A percentile compares a stretch with the other conserved stretches of the same genome.
Evolutionary conservation across 2,329 filamentous ascomycete species (phyloP).

Genomic region (Sporothrix luriei): DNA sequence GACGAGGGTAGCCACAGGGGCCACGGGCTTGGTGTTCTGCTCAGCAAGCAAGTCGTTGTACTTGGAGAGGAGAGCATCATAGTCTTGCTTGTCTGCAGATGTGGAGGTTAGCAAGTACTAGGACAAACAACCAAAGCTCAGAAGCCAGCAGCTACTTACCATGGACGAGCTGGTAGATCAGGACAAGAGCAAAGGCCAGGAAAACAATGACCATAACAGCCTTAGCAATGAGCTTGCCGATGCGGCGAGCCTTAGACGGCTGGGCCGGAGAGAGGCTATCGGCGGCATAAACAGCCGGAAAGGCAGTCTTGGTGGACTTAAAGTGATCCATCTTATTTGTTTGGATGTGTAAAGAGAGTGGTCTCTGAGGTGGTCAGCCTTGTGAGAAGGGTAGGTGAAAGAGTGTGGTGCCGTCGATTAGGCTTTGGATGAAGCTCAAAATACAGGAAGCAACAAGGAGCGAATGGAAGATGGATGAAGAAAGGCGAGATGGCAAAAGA

Average conservation of each 20-base stretch:
- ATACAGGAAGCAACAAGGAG: background rate
- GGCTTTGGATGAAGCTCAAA: constrained; percentile 21
- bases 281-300: constrained; percentile 15
- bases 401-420: constrained; percentile 2
- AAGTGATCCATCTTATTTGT: constrained; percentile 29
- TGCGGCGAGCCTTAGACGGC: background rate
- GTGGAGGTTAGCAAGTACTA: background rate
- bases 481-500: background rate
- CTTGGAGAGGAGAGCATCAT: constrained; percentile 31
- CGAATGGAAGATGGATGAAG: background rate
- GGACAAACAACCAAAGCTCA: background rate
- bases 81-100: constrained; percentile 33
- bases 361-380: background rate
- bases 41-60: constrained; percentile 32
- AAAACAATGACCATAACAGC: constrained; percentile 11
- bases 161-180: constrained; percentile 30
- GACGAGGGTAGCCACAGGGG: constrained; percentile 33
- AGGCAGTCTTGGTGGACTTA: constrained; percentile 22
- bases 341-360: background rate
- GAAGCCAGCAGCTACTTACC: background rate
- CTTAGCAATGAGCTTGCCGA: constrained; percentile 12
- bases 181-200: constrained; percentile 22
- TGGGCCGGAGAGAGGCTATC: background rate
- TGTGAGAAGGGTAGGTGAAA: constrained; percentile 17
- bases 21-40: constrained; percentile 27